Evolutionary conservation across 1,284 basidiomycete species (phyloP).

Genomic region (Athelia psychrophila): DNA sequence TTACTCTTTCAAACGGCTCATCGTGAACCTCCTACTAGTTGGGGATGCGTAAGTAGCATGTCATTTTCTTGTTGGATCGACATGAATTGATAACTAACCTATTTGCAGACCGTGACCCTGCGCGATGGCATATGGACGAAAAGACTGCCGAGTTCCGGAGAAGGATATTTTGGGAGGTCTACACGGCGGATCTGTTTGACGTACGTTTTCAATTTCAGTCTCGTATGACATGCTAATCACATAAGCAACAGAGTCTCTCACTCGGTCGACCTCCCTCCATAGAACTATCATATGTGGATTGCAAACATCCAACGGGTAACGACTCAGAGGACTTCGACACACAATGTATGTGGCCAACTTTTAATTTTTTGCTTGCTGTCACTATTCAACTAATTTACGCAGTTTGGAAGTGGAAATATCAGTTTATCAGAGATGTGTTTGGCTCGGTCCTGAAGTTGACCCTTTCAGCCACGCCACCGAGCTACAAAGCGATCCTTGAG

Average conservation of each 20-base stretch:
- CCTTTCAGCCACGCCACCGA: constrained; percentile 38
- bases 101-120: constrained; percentile 47
- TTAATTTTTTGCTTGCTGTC: too few relatives aligned
- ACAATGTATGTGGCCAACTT: too few relatives aligned
- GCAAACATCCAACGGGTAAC: constrained; percentile 33
- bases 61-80: constrained; percentile 2
- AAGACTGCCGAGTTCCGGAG: constrained; percentile 42
- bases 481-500: constrained; percentile 41
- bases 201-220: constrained; percentile 22
- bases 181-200: constrained; percentile 42
- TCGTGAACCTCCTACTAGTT: constrained; percentile 20
- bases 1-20: not conserved
- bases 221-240: not conserved
- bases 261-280: constrained; percentile 46
- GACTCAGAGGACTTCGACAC: too few relatives aligned
- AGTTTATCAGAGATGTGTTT: constrained; percentile 40
- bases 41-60: constrained; percentile 40
- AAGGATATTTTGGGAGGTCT: constrained; percentile 53
- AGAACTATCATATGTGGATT: constrained; percentile 43
- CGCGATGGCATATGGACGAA: constrained; percentile 46
- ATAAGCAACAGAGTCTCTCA: constrained; percentile 39
- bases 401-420: constrained; percentile 49
- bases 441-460: constrained; percentile 41
- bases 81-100: not conserved
- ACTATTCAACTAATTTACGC: not conserved